Percentiles rank a stretch among this genome's conserved stretches.
Evolutionary conservation across 345 rosid genomes (phyloP).

Genomic region (Syzygium aromaticum): DNA sequence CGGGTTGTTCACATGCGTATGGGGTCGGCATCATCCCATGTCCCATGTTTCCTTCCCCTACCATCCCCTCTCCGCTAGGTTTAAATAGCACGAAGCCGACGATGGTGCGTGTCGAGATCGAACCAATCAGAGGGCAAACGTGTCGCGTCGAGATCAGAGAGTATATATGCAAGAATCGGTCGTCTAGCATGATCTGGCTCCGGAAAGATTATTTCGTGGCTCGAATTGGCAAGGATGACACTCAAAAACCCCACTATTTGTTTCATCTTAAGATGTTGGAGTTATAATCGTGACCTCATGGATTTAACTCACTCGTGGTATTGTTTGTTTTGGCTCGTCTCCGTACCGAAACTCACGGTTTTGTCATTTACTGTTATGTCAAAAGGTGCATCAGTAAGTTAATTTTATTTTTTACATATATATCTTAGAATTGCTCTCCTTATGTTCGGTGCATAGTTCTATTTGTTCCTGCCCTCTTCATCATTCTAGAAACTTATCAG

Average conservation of each 20-base stretch:
- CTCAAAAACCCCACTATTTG: background rate
- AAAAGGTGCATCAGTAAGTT: no score
- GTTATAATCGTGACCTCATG: background rate
- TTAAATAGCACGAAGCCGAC: background rate
- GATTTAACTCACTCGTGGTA: no score
- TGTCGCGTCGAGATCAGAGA: background rate
- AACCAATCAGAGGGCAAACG: background rate
- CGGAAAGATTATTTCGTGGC: background rate
- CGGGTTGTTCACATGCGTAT: background rate
- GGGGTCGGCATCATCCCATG: background rate
- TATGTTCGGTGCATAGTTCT: no score
- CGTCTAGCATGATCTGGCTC: background rate
- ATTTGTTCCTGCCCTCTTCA: no score
- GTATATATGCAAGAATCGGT: background rate
- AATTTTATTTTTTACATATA: no score
- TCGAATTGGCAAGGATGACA: background rate
- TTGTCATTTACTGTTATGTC: no score
- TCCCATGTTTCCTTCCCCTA: background rate
- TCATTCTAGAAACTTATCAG: no score
- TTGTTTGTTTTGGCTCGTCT: no score
- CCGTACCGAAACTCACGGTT: no score
- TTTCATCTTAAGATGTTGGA: background rate
- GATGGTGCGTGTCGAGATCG: background rate
- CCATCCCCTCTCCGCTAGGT: background rate
- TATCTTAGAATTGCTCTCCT: no score